Conservation (phyloP, 805 yeast species). For the Pichia phayaonensis region DNA sequence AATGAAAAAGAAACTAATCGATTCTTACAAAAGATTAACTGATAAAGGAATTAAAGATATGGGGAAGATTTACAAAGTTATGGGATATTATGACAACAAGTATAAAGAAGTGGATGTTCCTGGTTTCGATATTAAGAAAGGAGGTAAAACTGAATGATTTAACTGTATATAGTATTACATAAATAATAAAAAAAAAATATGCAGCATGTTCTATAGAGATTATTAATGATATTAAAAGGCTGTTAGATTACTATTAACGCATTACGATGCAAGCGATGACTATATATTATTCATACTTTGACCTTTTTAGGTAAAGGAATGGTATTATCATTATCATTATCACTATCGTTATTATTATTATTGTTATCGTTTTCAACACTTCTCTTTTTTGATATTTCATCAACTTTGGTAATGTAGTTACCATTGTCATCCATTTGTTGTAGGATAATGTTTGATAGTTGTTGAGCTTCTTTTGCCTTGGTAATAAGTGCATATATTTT, state of each 20-base stretch:
- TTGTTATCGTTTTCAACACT: background rate
- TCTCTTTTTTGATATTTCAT: background rate
- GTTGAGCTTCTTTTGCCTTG: slow-evolving; percentile 47
- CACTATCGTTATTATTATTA: background rate
- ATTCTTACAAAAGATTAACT: slow-evolving; percentile 55
- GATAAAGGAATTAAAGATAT: slow-evolving; percentile 53
- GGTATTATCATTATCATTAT: background rate
- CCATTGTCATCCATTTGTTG: slow-evolving; percentile 33
- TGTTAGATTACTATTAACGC: no score
- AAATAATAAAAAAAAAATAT: no score
- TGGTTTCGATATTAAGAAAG: slow-evolving; percentile 36
- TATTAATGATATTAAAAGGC: slow-evolving; percentile 3
- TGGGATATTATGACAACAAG: slow-evolving; percentile 36
- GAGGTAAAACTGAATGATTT: background rate
- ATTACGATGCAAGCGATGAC: no score
- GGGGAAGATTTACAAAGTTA: slow-evolving; percentile 72
- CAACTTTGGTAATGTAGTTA: slow-evolving; percentile 8
- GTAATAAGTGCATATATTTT: slow-evolving; percentile 50
- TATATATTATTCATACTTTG: no score
- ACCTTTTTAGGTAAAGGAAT: background rate
- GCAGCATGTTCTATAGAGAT: no score
- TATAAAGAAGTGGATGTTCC: slow-evolving; percentile 42
- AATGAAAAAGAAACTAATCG: slow-evolving; percentile 43
- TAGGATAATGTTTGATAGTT: slow-evolving; percentile 32
- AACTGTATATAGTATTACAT: background rate